Percentiles rank a stretch among this genome's conserved stretches.
Evolutionary conservation across 495 filamentous ascomycete species (phyloP).

Genomic region (Thermothielavioides terrestris): DNA sequence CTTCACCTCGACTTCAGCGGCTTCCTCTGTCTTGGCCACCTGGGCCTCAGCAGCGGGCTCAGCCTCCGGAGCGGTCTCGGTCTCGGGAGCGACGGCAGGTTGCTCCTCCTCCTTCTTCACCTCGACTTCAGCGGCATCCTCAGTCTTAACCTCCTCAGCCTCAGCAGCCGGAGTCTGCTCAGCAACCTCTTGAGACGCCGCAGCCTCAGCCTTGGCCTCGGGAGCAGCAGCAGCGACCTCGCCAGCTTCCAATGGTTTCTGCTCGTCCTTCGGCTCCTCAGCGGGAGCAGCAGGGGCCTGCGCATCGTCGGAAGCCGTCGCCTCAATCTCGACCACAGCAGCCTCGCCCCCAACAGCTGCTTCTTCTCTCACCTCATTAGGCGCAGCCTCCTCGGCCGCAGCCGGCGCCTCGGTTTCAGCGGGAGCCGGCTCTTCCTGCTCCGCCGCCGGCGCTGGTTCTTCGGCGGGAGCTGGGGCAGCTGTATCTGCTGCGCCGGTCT

Average conservation of each 20-base stretch:
- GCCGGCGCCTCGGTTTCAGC: slow-evolving; percentile 1
- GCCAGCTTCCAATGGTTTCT: background rate
- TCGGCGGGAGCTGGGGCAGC: background rate
- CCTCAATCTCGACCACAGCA: background rate
- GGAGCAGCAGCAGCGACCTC: background rate
- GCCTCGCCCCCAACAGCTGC: background rate
- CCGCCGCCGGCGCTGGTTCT: slow-evolving; percentile 1
- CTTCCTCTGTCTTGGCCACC: background rate
- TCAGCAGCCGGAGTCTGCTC: background rate
- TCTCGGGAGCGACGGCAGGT: background rate
- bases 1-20: background rate
- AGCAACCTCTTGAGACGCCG: background rate
- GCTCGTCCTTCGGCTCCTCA: slow-evolving; percentile 3
- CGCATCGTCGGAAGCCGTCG: slow-evolving; percentile 1
- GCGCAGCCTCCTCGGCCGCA: background rate
- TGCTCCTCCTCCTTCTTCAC: background rate
- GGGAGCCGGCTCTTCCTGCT: background rate
- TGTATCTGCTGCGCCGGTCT: background rate
- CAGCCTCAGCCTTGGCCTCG: background rate
- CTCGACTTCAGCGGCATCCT: background rate
- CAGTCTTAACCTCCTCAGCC: background rate
- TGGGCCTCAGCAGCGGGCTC: background rate
- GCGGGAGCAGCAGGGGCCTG: background rate
- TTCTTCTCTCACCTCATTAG: background rate
- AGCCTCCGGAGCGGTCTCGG: background rate